phyloP scores from a whole-genome alignment of 2,329 filamentous ascomycete genomes.

The Trichoderma hamatum region DNA sequence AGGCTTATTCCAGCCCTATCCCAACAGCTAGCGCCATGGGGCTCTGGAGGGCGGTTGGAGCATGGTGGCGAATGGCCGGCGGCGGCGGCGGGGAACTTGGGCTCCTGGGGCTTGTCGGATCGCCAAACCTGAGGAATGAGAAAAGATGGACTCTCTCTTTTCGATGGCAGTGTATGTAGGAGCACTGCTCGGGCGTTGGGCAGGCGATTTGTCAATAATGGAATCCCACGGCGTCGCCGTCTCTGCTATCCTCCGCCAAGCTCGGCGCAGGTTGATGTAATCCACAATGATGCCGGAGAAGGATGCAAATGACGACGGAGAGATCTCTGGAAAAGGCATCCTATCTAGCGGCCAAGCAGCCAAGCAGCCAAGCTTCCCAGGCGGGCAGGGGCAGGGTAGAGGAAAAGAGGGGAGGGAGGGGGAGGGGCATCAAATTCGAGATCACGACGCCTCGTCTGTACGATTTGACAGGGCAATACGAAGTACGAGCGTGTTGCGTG shows the following conservation, averaged over 20 bases:
- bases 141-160: too few species aligned
- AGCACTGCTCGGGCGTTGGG: too few species aligned
- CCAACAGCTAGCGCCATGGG: constrained; percentile 14
- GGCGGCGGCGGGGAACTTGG: constrained; percentile 4
- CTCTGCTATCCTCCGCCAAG: not conserved
- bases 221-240: not conserved
- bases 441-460: not conserved
- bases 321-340: not conserved
- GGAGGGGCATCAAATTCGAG: not conserved
- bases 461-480: not conserved
- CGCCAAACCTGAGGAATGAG: constrained; percentile 6
- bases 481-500: not conserved
- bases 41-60: not conserved
- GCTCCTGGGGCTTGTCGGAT: not conserved
- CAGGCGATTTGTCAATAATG: not conserved
- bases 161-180: too few species aligned
- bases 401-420: not conserved
- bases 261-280: not conserved
- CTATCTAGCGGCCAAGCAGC: not conserved
- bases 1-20: constrained; percentile 23
- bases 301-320: not conserved
- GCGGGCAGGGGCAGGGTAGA: not conserved
- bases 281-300: not conserved
- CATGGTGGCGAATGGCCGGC: constrained; percentile 7
- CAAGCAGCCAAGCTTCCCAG: too few species aligned